phyloP scores from a whole-genome alignment of 2,329 filamentous ascomycete species.

The Penicillium olsonii region DNA sequence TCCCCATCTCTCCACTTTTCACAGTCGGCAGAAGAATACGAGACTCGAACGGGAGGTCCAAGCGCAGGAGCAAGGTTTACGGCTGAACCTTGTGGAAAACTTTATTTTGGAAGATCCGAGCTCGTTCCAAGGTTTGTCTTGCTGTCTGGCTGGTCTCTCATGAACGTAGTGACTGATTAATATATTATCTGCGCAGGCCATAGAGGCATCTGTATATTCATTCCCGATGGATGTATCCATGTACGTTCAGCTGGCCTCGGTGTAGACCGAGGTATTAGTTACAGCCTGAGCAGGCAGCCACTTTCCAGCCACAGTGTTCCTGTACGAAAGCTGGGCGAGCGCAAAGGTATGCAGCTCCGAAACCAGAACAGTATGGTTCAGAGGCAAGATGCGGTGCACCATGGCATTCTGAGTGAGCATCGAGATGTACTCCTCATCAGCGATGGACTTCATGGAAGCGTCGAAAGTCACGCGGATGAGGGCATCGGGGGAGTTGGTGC shows the following conservation, averaged over 20 bases:
- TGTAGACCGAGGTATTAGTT: conserved; percentile 6
- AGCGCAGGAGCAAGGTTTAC: no score
- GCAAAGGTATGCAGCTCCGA: conserved; percentile 16
- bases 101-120: no score
- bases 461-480: conserved; percentile 15
- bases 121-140: no score
- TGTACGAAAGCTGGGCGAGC: conserved; percentile 12
- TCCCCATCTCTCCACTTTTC: no score
- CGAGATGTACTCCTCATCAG: conserved; percentile 13
- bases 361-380: conserved; percentile 11
- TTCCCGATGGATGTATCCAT: no score
- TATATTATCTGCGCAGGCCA: no score
- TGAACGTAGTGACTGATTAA: no score
- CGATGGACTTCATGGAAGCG: neutral
- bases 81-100: no score
- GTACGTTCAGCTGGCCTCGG: conserved; percentile 6
- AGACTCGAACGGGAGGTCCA: no score
- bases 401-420: conserved; percentile 16
- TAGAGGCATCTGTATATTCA: no score
- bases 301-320: conserved; percentile 13
- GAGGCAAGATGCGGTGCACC: conserved; percentile 12
- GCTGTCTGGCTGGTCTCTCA: no score
- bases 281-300: conserved; percentile 14
- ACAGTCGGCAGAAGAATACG: no score
- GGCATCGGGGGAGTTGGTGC: conserved; percentile 13